Percentiles rank a stretch among this genome's conserved stretches.
Evolutionary conservation across 495 filamentous ascomycete genomes (phyloP).

Genomic region (Baudoinia panamericana): DNA sequence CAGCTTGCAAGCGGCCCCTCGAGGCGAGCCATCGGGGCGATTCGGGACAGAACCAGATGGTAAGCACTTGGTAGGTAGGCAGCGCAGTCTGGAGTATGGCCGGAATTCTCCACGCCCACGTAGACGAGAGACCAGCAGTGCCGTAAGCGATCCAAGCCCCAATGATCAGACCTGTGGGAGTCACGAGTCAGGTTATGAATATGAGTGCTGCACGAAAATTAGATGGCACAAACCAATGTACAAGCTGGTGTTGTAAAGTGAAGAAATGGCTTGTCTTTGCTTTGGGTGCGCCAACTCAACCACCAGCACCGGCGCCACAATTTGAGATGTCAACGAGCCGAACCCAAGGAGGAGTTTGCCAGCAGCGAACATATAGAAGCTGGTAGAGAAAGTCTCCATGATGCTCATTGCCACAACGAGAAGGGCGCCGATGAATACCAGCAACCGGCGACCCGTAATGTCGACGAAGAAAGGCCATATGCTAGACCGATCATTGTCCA

Average conservation of each 20-base stretch:
- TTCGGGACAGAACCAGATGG: not conserved
- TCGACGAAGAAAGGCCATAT: too few relatives aligned
- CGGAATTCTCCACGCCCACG: not conserved
- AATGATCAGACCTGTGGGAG: not conserved
- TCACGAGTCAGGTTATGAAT: too few relatives aligned
- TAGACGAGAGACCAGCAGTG: not conserved
- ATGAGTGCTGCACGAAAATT: too few relatives aligned
- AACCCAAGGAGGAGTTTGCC: not conserved
- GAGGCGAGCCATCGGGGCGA: not conserved
- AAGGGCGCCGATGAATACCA: not conserved
- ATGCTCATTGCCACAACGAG: not conserved
- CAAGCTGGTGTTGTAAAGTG: not conserved
- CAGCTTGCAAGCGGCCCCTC: not conserved
- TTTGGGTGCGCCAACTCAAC: not conserved
- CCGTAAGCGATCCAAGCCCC: not conserved
- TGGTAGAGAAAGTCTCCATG: not conserved
- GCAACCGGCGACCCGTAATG: not conserved
- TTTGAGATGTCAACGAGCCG: not conserved
- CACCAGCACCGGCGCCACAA: not conserved
- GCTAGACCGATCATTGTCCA: too few relatives aligned
- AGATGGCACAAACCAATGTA: too few relatives aligned
- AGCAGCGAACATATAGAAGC: not conserved
- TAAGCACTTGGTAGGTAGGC: not conserved
- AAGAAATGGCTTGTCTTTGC: not conserved
- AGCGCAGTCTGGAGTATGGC: not conserved